Base-by-base conservation (phyloP, 805 yeast species). In the Ogataea methanolica region DNA sequence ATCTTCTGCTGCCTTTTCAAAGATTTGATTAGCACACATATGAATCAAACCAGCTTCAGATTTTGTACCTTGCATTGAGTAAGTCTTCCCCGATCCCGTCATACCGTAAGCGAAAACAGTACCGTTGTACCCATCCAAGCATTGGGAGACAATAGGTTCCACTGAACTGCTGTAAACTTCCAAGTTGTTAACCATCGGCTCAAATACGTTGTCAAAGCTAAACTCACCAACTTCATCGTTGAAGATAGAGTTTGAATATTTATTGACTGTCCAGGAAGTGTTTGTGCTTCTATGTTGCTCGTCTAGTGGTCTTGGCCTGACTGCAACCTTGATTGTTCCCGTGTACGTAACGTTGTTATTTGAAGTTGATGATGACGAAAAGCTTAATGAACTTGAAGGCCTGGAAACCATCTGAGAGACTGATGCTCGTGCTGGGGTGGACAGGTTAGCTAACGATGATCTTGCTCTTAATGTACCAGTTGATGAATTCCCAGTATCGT, bases 51-150 rank as follows among this genome's bases (percentile, higher is more conserved):
- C 96, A 0, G 83, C 82, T 51, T 82, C 83, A 5, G 55, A 51
- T 2, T 65, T 71, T 26, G 74, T 70, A 31, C 96, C 96, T 52
- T 83, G 83, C 96, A 89, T 89, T 2, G 96, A 79, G 61, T 78
- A 82, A 0, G 97, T 89, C 65, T 89, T 89, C 11, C 97, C 97
- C 1, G 95, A 85, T 0, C 96, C 96, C 0, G 97, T 89, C 89
- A 87, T 87, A 34, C 97, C 97, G 59, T 89, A 89, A 0, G 98
- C 97, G 63, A 92, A 89, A 0, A 91, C 80, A 0, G 97, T 90
- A 15, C 91, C 91, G 59, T 89, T 89, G 64, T 69, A 91, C 0
- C 96, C 97, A 15, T 82, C 82, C 56, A 75, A 74, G 51, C 78
- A 80, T 62, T 74, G 79, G 52, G 60, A 69, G 36, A 75, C 82